phyloP scores from a whole-genome alignment of 345 rosid genomes.

The Syzygium jambos region DNA sequence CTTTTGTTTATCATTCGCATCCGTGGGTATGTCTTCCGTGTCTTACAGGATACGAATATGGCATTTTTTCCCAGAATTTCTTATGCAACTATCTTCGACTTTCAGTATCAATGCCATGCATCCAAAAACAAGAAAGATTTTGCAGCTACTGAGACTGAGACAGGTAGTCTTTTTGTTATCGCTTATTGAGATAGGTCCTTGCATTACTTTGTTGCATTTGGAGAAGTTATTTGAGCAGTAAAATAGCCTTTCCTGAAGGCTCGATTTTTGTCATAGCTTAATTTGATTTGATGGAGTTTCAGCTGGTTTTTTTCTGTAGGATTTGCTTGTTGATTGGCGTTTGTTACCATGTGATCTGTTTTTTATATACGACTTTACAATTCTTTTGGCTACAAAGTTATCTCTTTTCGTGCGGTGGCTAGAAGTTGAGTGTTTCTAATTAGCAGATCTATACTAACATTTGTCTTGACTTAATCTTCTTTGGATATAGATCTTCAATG shows the following conservation, averaged over 20 bases:
- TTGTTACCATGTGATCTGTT: background rate
- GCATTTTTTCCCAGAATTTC: background rate
- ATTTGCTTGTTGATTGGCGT: background rate
- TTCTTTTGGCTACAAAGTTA: background rate
- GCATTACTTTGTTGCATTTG: background rate
- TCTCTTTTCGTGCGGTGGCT: background rate
- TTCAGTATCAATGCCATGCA: slow-evolving; percentile 81
- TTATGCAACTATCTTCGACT: background rate
- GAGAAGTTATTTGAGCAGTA: background rate
- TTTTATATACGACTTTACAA: background rate
- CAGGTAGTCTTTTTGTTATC: slow-evolving; percentile 32
- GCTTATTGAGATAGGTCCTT: background rate
- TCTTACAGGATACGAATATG: background rate
- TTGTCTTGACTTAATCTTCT: background rate
- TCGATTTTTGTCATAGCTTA: background rate
- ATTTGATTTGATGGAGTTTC: background rate
- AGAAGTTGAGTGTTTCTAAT: background rate
- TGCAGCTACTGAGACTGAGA: slow-evolving; percentile 79
- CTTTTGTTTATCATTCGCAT: slow-evolving; percentile 61
- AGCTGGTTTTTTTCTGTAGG: background rate
- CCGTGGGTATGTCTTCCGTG: slow-evolving; percentile 36
- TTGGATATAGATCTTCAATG: slow-evolving; percentile 58
- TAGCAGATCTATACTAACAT: background rate
- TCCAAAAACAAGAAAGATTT: slow-evolving; percentile 53
- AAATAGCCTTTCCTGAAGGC: background rate